These are phyloP conservation scores for Cryptosporidium canis DNA, from an alignment of 169 alveolate genomes.

Conservation along the genomic window DNA sequence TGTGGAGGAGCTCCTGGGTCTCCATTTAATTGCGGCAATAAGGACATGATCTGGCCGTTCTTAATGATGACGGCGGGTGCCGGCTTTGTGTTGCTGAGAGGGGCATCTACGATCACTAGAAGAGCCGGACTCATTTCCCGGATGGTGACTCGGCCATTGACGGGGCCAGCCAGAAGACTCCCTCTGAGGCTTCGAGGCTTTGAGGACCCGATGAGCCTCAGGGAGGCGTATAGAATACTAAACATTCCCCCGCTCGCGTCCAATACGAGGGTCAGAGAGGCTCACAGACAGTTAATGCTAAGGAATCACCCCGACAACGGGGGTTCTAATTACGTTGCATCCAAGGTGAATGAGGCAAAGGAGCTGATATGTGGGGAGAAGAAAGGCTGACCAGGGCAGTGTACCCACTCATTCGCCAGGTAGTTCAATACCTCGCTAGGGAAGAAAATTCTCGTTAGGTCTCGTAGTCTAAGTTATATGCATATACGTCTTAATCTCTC, in stretches of 20 bases:
- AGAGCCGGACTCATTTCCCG: not conserved
- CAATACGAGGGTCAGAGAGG: constrained; percentile 27
- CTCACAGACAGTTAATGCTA: constrained; percentile 87
- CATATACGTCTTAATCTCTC: too few species aligned
- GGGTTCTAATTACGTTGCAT: constrained; percentile 89
- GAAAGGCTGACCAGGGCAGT: not conserved
- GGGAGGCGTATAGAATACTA: constrained; percentile 75
- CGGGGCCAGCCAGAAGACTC: not conserved
- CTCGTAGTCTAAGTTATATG: not conserved
- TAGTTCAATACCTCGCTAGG: not conserved
- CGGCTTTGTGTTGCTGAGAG: constrained; percentile 1
- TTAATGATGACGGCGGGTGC: constrained; percentile 11
- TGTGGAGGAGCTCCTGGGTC: too few species aligned
- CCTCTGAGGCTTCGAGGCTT: constrained; percentile 67
- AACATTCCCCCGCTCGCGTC: constrained; percentile 61
- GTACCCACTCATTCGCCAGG: not conserved
- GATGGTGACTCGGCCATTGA: not conserved
- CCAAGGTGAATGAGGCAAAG: constrained; percentile 91
- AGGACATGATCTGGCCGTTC: constrained; percentile 51
- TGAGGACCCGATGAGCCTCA: constrained; percentile 74
- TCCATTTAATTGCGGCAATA: not conserved
- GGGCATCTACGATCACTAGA: not conserved
- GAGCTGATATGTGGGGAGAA: constrained; percentile 74
- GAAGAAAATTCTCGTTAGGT: not conserved
- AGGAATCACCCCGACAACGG: constrained; percentile 91